Evolutionary conservation across 116 monocot genomes (phyloP).

Genomic region (Papilionanthe hybrid): DNA sequence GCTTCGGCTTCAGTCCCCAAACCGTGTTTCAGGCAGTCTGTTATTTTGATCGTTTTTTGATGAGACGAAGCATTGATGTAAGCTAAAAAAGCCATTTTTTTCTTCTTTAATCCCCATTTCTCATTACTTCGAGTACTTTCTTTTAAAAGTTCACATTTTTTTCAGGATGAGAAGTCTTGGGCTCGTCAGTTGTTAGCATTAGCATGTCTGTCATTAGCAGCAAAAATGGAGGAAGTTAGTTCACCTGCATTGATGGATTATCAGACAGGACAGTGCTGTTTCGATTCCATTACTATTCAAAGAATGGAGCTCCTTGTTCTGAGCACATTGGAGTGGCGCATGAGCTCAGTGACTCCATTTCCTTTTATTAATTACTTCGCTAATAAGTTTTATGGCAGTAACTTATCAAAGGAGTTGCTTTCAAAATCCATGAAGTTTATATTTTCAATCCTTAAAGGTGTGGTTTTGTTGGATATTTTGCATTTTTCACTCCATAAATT

Average conservation of each 20-base stretch:
- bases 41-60: slow-evolving; percentile 82
- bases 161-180: slow-evolving; percentile 44
- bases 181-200: slow-evolving; percentile 50
- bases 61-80: slow-evolving; percentile 42
- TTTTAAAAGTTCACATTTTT: slow-evolving; percentile 7
- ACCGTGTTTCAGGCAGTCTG: slow-evolving; percentile 67
- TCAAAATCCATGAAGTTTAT: slow-evolving; percentile 40
- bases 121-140: neutral
- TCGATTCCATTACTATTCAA: slow-evolving; percentile 40
- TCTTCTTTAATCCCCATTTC: too few species aligned
- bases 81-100: neutral
- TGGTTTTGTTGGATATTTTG: neutral
- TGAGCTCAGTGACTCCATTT: slow-evolving; percentile 76
- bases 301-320: slow-evolving; percentile 85
- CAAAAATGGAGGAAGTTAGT: slow-evolving; percentile 75
- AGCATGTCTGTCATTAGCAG: slow-evolving; percentile 80
- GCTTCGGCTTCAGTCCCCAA: slow-evolving; percentile 48
- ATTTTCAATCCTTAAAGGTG: slow-evolving; percentile 52
- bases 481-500: neutral
- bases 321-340: slow-evolving; percentile 71
- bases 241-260: slow-evolving; percentile 54
- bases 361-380: slow-evolving; percentile 54
- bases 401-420: slow-evolving; percentile 13
- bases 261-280: slow-evolving; percentile 33
- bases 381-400: slow-evolving; percentile 24